Evolutionary conservation across 2,329 filamentous ascomycete species (phyloP).

Genomic region (Gremmenia infestans): DNA sequence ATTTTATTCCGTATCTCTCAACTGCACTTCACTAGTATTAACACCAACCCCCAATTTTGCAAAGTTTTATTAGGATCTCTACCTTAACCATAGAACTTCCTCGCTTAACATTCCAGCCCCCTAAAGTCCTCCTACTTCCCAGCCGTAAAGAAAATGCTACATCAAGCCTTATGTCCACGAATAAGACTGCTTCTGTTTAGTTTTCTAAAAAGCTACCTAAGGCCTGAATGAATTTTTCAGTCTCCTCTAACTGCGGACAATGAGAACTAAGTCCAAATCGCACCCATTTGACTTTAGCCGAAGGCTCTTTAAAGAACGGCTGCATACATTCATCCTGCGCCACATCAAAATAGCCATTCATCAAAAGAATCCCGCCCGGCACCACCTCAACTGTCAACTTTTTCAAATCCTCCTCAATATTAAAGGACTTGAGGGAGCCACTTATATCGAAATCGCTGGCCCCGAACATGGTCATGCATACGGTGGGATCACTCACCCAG

Average conservation of each 20-base stretch:
- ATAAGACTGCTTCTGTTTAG: no score
- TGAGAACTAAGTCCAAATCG: not conserved
- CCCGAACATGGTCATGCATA: conserved; percentile 2
- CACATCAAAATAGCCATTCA: not conserved
- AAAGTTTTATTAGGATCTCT: no score
- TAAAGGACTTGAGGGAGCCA: not conserved
- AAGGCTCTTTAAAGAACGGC: not conserved
- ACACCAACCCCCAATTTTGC: no score
- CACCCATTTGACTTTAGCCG: not conserved
- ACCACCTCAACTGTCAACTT: not conserved
- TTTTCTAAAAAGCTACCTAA: not conserved
- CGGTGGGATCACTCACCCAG: conserved; percentile 31
- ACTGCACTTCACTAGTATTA: no score
- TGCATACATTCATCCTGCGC: not conserved
- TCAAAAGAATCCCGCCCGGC: not conserved
- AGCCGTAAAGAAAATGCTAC: no score
- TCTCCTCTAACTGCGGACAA: not conserved
- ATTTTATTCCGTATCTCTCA: no score
- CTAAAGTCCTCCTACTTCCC: no score
- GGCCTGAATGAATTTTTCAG: not conserved
- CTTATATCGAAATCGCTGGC: not conserved
- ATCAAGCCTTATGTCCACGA: no score
- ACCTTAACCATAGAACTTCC: not conserved
- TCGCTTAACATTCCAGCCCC: no score
- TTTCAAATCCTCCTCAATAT: not conserved